A percentile compares a stretch with the other conserved stretches of the same genome.
Conservation (phyloP, 192 early-diverging fungal genomes). For the Allomyces arbusculus region DNA sequence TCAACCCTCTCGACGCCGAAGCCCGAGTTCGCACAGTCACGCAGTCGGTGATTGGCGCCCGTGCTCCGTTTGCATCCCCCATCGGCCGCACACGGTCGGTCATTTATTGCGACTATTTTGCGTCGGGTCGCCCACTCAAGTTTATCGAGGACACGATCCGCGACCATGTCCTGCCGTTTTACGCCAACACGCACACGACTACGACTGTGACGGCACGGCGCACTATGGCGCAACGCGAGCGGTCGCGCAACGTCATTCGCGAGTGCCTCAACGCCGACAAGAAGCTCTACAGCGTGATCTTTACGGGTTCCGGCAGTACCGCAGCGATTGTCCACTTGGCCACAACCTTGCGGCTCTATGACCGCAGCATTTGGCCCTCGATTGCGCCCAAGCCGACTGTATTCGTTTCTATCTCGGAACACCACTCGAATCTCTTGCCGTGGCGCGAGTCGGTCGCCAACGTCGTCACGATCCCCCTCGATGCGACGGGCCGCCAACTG, state of each 20-base stretch:
- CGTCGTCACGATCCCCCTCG: slow-evolving; percentile 12
- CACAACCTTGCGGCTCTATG: background rate
- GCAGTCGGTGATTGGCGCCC: no score
- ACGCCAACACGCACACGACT: slow-evolving; percentile 11
- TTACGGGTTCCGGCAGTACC: slow-evolving; percentile 7
- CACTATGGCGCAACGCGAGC: slow-evolving; percentile 3
- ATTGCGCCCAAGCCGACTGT: slow-evolving; percentile 8
- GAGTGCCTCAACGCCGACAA: slow-evolving; percentile 3
- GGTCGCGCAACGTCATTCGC: slow-evolving; percentile 1
- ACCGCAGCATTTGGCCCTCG: background rate
- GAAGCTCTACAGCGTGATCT: slow-evolving; percentile 4
- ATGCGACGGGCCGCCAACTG: slow-evolving; percentile 3
- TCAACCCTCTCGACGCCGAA: no score
- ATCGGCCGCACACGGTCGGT: slow-evolving; percentile 4
- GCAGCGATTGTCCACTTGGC: slow-evolving; percentile 1
- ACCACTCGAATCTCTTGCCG: slow-evolving; percentile 21
- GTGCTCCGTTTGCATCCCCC: no score
- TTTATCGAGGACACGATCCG: slow-evolving; percentile 6
- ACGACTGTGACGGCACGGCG: slow-evolving; percentile 2
- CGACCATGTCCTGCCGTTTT: slow-evolving; percentile 5
- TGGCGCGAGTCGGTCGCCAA: slow-evolving; percentile 19
- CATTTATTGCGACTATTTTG: slow-evolving; percentile 10
- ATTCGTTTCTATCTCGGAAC: slow-evolving; percentile 21
- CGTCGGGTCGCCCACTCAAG: slow-evolving; percentile 6
- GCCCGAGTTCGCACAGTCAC: no score